Evolutionary conservation across 2,329 filamentous ascomycete genomes (phyloP), one percentile per base, ranked within the genome.

Genomic region (Fusarium tjaetaba): DNA sequence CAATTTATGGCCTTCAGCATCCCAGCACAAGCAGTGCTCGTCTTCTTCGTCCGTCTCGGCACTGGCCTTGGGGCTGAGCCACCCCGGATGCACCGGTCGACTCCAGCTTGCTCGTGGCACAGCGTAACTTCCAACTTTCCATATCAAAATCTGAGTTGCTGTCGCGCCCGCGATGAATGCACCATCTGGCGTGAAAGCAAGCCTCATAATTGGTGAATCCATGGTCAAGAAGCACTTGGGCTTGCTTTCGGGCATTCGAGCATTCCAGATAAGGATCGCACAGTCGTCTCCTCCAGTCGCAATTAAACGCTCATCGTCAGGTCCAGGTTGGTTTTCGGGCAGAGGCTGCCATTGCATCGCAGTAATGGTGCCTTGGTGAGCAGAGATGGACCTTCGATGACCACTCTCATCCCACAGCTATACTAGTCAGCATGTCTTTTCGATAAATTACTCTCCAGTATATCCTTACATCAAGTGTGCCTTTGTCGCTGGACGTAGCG

Each of bases 111-210:
- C 90, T 51, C 88, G 85, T 9, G 90, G 90, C 51, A 90, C 84
- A 32, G 84, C 82, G 51, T 87, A 84, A 59, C 89, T 90, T 68
- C 88, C 89, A 18, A 91, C 87, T 77, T 91, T 91, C 89, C 90
- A 92, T 51, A 92, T 90, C 43, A 91, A 81, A 20, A 92, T 88
- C 64, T 85, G 86, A 39, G 87, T 86, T 26, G 85, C 85, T 1
- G 89, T 91, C 10, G 89, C 90, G 9, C 88, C 89, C 1, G 90
- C 90, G 58, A 92, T 86, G 72, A 90, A 91, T 26, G 86, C 86
- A 4, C 90, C 90, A 68, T 91, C 89, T 0, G 90, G 90, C 1
- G 89, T 91, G 68, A 92, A 91, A 2, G 90, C 85, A 5, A 92
- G 82, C 30, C 87, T 86, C 45, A 90, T 86, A 49, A 91, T 87